Evolutionary conservation across 768 basidiomycete genomes (phyloP), one percentile per base, ranked within the genome.

Genomic region (Pulveroboletus sp.): DNA sequence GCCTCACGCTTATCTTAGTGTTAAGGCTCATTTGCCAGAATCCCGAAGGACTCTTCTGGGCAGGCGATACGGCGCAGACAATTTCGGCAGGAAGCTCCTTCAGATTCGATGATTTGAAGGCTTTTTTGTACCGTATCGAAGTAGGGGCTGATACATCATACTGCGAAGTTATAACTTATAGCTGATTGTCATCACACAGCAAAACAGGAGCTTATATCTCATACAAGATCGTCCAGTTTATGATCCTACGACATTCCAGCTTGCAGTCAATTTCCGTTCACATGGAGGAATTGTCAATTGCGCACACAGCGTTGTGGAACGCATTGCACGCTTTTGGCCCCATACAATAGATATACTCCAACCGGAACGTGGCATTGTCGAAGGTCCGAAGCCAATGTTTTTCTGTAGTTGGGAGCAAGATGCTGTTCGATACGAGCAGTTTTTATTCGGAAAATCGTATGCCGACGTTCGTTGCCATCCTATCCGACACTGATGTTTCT

Each of bases 61-160:
- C 85, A 2, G 87, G 88, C 0, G 87, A 89, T 59, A 88, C 87
- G 0, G 85, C 87, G 0, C 87, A 89, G 54, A 85, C 86, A 0
- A 89, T 89, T 32, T 81, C 84, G 0, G 76, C 78, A 1, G 87
- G 86, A 3, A 85, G 83, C 53, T 76, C 83, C 0, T 89, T 89
- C 56, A 70, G 81, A 9, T 89, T 89, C 60, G 70, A 84, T 46
- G 84, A 87, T 37, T 60, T 89, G 44, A 87, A 82, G 60, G 78
- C 86, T 1, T 86, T 85, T 54, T 54, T 86, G 24, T 79, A 76
- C 49, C 73, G 82, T 38, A 61, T 81, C 1, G 85, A 89, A 69
- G 86, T 84, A 45, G 35, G 65, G 17, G 17, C 0, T 6, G 3
- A 1, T n/a, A n/a, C n/a, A n/a, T 36, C 19, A 2, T 56, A 10